A percentile compares a stretch with the other conserved stretches of the same genome.
These are phyloP conservation scores for Saprolegnia parasitica DNA, from an alignment of 352 stramenopile species.

Conservation along the genomic window DNA sequence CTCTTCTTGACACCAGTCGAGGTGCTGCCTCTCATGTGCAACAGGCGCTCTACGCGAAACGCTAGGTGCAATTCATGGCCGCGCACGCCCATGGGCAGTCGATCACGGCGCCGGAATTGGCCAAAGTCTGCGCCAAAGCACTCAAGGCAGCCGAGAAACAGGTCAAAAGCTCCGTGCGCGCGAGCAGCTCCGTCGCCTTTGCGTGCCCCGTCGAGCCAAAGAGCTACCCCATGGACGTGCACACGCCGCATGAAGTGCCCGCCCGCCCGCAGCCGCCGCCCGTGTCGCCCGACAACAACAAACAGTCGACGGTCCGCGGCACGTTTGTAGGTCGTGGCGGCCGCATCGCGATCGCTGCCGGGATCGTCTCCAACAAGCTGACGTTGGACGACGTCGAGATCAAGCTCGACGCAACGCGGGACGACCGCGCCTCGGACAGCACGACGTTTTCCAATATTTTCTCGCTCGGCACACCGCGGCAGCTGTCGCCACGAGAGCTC, in stretches of 20 bases:
- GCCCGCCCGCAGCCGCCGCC: neutral
- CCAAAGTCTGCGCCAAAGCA: conserved; percentile 1
- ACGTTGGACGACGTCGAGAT: conserved; percentile 20
- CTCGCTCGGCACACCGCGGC: conserved; percentile 49
- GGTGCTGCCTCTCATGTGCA: neutral
- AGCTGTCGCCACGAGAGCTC: conserved; percentile 44
- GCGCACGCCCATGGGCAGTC: neutral
- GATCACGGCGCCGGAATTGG: neutral
- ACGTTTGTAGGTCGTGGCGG: neutral
- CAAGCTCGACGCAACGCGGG: neutral
- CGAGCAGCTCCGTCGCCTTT: conserved; percentile 14
- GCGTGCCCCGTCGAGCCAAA: neutral
- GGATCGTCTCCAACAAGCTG: conserved; percentile 16
- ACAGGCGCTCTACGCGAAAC: neutral
- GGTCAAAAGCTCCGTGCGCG: neutral
- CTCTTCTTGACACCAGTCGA: conserved; percentile 10
- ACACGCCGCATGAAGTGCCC: conserved; percentile 15
- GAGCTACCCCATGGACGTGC: conserved; percentile 12
- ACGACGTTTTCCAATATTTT: conserved; percentile 53
- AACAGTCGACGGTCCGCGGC: conserved; percentile 1
- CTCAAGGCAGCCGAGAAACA: conserved; percentile 21
- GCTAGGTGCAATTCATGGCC: conserved; percentile 17
- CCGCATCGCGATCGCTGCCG: neutral
- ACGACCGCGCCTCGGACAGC: neutral
- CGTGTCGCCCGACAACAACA: conserved; percentile 4